Conservation (phyloP, 2,329 filamentous ascomycete genomes). For the Didymella keratinophila region DNA sequence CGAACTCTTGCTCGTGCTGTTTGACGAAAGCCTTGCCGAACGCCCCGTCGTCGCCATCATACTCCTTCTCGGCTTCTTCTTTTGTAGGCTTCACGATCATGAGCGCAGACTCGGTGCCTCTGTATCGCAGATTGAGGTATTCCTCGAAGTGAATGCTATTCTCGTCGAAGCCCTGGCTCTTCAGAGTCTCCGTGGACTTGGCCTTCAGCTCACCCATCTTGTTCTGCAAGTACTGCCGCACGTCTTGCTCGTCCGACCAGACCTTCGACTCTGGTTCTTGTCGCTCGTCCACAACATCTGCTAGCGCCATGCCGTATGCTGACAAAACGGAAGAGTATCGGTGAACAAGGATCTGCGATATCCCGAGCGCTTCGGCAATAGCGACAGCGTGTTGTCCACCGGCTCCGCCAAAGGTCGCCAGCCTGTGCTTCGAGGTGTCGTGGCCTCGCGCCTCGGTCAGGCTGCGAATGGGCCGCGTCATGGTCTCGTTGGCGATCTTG, state of each 20-base stretch:
- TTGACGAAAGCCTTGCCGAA: conserved; percentile 85
- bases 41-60: conserved; percentile 74
- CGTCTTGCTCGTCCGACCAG: conserved; percentile 66
- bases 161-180: conserved; percentile 80
- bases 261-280: conserved; percentile 76
- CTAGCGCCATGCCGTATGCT: conserved; percentile 90
- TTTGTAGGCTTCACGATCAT: conserved; percentile 82
- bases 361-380: conserved; percentile 83
- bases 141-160: conserved; percentile 83
- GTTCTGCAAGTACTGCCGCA: conserved; percentile 67
- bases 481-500: conserved; percentile 88
- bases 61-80: conserved; percentile 65
- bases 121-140: conserved; percentile 92
- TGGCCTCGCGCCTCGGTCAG: conserved; percentile 92
- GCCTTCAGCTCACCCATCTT: conserved; percentile 83
- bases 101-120: conserved; percentile 87
- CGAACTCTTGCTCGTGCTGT: conserved; percentile 92
- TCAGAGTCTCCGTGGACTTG: conserved; percentile 72
- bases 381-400: conserved; percentile 93
- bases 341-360: conserved; percentile 85
- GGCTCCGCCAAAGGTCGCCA: conserved; percentile 91
- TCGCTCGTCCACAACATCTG: conserved; percentile 89
- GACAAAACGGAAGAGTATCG: conserved; percentile 88
- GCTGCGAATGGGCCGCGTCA: conserved; percentile 88
- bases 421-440: conserved; percentile 86